These are phyloP conservation scores for Ascochyta rabiei DNA, from an alignment of 2,329 filamentous ascomycete genomes.

Conservation along the genomic window DNA sequence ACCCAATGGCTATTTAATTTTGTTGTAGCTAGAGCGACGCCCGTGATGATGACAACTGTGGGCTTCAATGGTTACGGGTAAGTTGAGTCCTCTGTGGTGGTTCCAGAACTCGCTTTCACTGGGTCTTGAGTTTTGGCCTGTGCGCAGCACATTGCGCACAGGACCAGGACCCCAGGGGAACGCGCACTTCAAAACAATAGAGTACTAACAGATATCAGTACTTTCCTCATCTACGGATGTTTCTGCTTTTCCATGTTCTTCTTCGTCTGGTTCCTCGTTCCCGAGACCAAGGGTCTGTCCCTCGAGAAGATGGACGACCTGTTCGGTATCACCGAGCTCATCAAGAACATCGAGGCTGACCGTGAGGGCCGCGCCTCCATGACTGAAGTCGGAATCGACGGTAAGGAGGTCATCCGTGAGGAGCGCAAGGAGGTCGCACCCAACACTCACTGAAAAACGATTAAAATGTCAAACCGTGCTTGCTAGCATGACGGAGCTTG, in stretches of 20 bases:
- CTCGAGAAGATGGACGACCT: slow-evolving; percentile 71
- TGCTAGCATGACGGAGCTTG: not conserved
- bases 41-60: slow-evolving; percentile 68
- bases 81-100: slow-evolving; percentile 18
- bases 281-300: slow-evolving; percentile 71
- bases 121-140: not conserved
- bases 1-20: slow-evolving; percentile 75
- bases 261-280: slow-evolving; percentile 72
- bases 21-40: slow-evolving; percentile 70
- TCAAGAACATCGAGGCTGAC: slow-evolving; percentile 42
- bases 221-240: slow-evolving; percentile 71
- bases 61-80: slow-evolving; percentile 58
- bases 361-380: slow-evolving; percentile 31
- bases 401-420: slow-evolving; percentile 34
- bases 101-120: not conserved
- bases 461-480: not conserved
- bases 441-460: not conserved
- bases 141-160: no score
- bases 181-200: slow-evolving; percentile 21
- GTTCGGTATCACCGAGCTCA: slow-evolving; percentile 64
- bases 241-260: slow-evolving; percentile 70
- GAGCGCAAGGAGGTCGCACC: slow-evolving; percentile 36
- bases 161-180: no score
- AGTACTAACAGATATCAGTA: slow-evolving; percentile 51
- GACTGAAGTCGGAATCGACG: slow-evolving; percentile 38